phyloP scores from a whole-genome alignment of 2,329 filamentous ascomycete species.

The Thielaviopsis populi region DNA sequence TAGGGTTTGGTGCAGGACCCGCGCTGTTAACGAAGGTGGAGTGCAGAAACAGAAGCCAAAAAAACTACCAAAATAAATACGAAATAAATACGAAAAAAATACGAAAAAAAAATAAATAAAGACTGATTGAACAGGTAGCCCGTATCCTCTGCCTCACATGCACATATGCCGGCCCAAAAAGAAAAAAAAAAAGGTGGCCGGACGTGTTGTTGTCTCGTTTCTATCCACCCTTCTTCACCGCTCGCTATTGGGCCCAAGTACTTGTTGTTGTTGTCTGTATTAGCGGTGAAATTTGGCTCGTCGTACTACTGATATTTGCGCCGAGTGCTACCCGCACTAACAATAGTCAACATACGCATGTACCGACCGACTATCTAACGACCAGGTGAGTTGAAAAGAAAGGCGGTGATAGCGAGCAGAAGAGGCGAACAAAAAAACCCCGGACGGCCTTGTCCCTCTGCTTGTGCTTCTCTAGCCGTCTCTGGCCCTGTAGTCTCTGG shows the following conservation, averaged over 20 bases:
- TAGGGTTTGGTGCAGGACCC: not conserved
- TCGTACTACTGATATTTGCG: not conserved
- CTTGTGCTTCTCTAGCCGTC: not conserved
- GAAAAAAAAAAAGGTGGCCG: not conserved
- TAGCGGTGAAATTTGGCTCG: not conserved
- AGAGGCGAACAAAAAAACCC: no score
- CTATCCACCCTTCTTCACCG: no score
- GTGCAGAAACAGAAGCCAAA: no score
- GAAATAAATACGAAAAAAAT: not conserved
- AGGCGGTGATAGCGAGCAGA: not conserved
- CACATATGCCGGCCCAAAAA: no score
- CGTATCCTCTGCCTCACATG: no score
- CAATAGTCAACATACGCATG: no score
- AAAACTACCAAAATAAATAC: no score
- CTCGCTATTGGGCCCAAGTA: not conserved
- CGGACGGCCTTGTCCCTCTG: no score
- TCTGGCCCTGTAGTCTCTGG: not conserved
- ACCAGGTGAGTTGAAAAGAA: not conserved
- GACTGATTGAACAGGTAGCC: no score
- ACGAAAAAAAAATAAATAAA: not conserved
- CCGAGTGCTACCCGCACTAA: not conserved
- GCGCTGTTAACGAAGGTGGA: not conserved
- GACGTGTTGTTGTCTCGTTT: not conserved
- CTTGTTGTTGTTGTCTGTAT: no score
- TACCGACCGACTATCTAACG: no score